Base-by-base conservation (phyloP, 495 filamentous ascomycete species). In the Penicillium herquei region DNA sequence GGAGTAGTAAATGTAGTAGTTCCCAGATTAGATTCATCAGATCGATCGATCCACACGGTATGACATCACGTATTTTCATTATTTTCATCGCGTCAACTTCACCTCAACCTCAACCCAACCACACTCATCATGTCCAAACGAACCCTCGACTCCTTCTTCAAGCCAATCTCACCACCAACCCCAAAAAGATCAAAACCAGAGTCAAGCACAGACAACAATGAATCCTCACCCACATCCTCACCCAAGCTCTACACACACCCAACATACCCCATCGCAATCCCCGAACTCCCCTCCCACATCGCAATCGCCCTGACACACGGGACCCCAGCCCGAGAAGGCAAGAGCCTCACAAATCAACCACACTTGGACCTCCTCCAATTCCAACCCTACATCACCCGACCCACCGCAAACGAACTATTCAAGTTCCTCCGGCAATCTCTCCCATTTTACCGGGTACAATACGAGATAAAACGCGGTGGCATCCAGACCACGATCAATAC, bases 381-480 rank as follows among this genome's bases (percentile, higher is more conserved):
- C 68, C 76, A 85, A 53, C 87, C 87, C 0, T 89, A 83, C 52
- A 75, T 90, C 14, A 76, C 80, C 0, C 63, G 73, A 8, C 51
- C 69, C 7, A 71, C 81, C 12, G 70, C 79, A 7, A 74, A 70
- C 12, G 71, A 84, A 49, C 75, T 90, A 0, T 92, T 89, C 71
- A 63, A 83, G 11, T 87, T 87, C 65, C 75, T 90, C 0, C 78
- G 86, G 0, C 59, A 67, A 11, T 73, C 84, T 42, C 65, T 91
- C 9, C 85, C 85, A 42, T 92, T 90, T 68, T 90, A 91, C 65
- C 77, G 86, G 13, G 88, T 91, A 0, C 73, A 82, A 50, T 91
- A 91, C 66, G 79, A 71, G 11, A 88, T 88, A 60, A 84, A 81
- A 43, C 76, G 87, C 26, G 79, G 77, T 4, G 71, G 76, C 0